phyloP scores from a whole-genome alignment of 331 rosid genomes.

The Quercus lobata region DNA sequence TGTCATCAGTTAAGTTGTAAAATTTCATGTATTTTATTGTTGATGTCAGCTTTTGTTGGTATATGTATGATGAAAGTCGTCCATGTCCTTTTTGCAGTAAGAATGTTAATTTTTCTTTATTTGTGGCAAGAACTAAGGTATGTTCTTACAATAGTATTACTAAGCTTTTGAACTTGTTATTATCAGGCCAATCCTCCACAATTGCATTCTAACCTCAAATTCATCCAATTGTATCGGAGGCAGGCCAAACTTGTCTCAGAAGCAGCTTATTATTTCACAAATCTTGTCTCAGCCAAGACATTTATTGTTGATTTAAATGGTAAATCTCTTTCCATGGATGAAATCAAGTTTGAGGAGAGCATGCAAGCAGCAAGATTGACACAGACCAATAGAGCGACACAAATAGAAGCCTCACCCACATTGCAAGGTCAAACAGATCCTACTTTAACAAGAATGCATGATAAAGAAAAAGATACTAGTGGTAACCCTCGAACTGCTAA shows the following conservation, averaged over 20 bases:
- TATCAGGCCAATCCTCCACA: slow-evolving; percentile 76
- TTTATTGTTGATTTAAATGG: slow-evolving; percentile 61
- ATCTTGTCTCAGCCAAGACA: slow-evolving; percentile 61
- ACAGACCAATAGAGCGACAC: slow-evolving; percentile 8
- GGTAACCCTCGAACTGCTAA: slow-evolving; percentile 33
- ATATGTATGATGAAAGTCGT: background rate
- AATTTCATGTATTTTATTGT: background rate
- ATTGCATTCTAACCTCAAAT: slow-evolving; percentile 72
- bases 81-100: background rate
- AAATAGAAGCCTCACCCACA: slow-evolving; percentile 17
- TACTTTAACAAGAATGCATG: slow-evolving; percentile 13
- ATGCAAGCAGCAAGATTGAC: slow-evolving; percentile 54
- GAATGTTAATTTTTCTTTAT: background rate
- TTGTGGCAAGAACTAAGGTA: background rate
- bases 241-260: slow-evolving; percentile 70
- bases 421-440: slow-evolving; percentile 15
- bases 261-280: slow-evolving; percentile 72
- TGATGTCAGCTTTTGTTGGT: background rate
- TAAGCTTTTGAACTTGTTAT: slow-evolving; percentile 11
- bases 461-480: slow-evolving; percentile 14
- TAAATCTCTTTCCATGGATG: slow-evolving; percentile 57
- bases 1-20: background rate
- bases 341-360: slow-evolving; percentile 52
- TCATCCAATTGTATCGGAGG: slow-evolving; percentile 57
- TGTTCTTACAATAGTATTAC: background rate